Evolutionary conservation across 495 filamentous ascomycete genomes (phyloP).

Genomic region (Darksidea phi): DNA sequence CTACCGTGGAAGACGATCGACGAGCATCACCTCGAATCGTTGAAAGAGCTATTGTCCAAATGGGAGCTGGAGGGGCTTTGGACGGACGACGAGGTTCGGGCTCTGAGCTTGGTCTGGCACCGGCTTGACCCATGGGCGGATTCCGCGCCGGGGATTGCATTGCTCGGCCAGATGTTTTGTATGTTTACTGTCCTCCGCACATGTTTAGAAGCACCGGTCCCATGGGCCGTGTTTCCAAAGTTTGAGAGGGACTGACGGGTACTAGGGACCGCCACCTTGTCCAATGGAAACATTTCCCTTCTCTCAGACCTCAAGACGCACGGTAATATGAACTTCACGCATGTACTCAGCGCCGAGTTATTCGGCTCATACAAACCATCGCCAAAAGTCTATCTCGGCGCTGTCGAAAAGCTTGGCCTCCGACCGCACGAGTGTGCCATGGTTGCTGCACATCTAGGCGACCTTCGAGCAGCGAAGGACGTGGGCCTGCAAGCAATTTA

Average conservation of each 20-base stretch:
- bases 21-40: conserved; percentile 63
- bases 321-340: conserved; percentile 60
- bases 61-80: conserved; percentile 59
- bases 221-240: not conserved
- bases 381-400: conserved; percentile 65
- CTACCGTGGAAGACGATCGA: conserved; percentile 51
- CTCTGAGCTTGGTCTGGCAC: conserved; percentile 67
- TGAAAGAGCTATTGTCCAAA: conserved; percentile 56
- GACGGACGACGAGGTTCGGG: conserved; percentile 55
- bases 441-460: conserved; percentile 74
- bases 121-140: conserved; percentile 69
- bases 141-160: conserved; percentile 54
- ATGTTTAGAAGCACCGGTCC: too few relatives aligned
- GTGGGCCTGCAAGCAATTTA: conserved; percentile 70
- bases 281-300: conserved; percentile 70
- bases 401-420: conserved; percentile 57
- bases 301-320: conserved; percentile 61
- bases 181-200: not conserved
- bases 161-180: conserved; percentile 53
- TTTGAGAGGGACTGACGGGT: too few relatives aligned
- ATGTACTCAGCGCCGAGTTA: conserved; percentile 63
- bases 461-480: conserved; percentile 64
- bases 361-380: conserved; percentile 79
- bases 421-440: conserved; percentile 63
- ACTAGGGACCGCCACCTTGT: conserved; percentile 59